These are phyloP conservation scores for Alternaria arbusti DNA, from an alignment of 2,329 filamentous ascomycete species.

Conservation along the genomic window DNA sequence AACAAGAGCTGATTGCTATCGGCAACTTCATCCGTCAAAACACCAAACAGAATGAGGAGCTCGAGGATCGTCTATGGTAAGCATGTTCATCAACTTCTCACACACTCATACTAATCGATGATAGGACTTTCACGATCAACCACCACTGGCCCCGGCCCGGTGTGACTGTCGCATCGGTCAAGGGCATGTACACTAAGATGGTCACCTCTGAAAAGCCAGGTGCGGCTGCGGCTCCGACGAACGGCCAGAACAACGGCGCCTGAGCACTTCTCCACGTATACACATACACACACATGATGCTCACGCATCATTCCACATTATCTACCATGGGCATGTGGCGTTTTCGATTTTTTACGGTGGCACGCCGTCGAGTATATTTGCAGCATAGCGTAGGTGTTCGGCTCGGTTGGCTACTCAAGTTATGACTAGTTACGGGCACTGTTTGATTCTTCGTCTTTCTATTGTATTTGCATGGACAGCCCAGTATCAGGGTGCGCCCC, in stretches of 20 bases:
- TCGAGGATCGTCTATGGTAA: slow-evolving; percentile 62
- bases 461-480: slow-evolving; percentile 30
- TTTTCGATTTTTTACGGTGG: slow-evolving; percentile 30
- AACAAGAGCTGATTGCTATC: slow-evolving; percentile 66
- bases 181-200: slow-evolving; percentile 49
- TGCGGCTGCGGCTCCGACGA: slow-evolving; percentile 27
- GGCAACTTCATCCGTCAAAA: slow-evolving; percentile 66
- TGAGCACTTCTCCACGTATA: slow-evolving; percentile 6
- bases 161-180: slow-evolving; percentile 40
- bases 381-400: slow-evolving; percentile 48
- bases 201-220: slow-evolving; percentile 39
- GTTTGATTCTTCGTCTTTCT: slow-evolving; percentile 15
- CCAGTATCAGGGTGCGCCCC: slow-evolving; percentile 9
- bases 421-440: slow-evolving; percentile 23
- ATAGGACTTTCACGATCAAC: slow-evolving; percentile 45
- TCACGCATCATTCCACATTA: slow-evolving; percentile 4
- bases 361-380: slow-evolving; percentile 27
- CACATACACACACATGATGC: slow-evolving; percentile 1
- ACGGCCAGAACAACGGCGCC: slow-evolving; percentile 33
- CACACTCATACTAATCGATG: slow-evolving; percentile 23
- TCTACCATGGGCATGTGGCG: slow-evolving; percentile 23
- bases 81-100: slow-evolving; percentile 17
- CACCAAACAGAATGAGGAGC: slow-evolving; percentile 50
- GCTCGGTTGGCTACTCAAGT: slow-evolving; percentile 28
- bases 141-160: slow-evolving; percentile 48